Evolutionary conservation across 139 green algal species (phyloP).

Genomic region (Chlorella sp.): DNA sequence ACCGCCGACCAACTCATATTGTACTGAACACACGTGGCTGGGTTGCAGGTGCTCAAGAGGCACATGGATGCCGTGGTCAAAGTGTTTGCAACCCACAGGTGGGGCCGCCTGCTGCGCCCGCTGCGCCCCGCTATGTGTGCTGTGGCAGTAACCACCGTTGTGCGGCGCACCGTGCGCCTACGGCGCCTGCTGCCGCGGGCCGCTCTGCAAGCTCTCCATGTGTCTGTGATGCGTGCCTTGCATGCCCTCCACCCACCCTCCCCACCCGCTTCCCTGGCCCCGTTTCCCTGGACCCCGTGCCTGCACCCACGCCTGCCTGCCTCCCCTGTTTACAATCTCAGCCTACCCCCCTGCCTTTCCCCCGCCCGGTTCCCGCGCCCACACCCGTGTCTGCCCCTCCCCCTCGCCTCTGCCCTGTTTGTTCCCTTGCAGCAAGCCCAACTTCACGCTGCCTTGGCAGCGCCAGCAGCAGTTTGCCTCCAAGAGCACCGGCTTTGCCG

Average conservation of each 20-base stretch:
- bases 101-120: background rate
- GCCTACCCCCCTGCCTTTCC: too few species aligned
- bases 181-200: too few species aligned
- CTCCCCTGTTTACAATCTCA: background rate
- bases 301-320: background rate
- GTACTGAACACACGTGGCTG: too few species aligned
- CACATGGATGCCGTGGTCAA: conserved; percentile 71
- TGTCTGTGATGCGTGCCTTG: background rate
- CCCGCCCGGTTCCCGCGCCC: background rate
- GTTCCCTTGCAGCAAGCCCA: conserved; percentile 69
- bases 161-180: too few species aligned
- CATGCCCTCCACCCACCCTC: too few species aligned
- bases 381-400: background rate
- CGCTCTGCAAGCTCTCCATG: background rate
- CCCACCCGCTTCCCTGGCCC: too few species aligned
- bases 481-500: conserved; percentile 52
- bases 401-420: background rate
- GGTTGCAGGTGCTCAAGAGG: conserved; percentile 33
- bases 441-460: conserved; percentile 72
- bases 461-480: conserved; percentile 33
- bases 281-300: too few species aligned
- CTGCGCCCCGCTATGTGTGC: background rate
- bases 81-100: conserved; percentile 76
- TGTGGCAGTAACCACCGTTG: too few species aligned
- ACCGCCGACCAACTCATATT: background rate